Conservation (phyloP, 805 yeast genomes). For the Spathaspora gorwiae region DNA sequence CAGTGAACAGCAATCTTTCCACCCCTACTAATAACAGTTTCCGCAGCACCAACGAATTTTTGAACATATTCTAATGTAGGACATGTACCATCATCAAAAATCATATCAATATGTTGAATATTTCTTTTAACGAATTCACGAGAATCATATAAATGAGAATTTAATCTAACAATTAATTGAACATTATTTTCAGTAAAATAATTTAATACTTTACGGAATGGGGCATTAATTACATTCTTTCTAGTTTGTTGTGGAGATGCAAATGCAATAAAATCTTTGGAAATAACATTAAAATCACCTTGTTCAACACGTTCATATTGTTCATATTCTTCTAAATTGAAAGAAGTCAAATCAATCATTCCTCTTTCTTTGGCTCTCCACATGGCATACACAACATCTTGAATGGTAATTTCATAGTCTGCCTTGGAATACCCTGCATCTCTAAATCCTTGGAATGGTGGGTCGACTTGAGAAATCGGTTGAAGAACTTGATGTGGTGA, state of each 20-base stretch:
- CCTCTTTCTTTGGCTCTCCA: slow-evolving; percentile 97
- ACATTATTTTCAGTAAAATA: slow-evolving; percentile 73
- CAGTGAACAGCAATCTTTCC: slow-evolving; percentile 99
- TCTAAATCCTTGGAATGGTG: slow-evolving; percentile 91
- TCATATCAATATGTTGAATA: slow-evolving; percentile 89
- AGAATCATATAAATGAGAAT: slow-evolving; percentile 86
- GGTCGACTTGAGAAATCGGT: slow-evolving; percentile 86
- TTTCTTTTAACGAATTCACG: slow-evolving; percentile 76
- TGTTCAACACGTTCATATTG: slow-evolving; percentile 93
- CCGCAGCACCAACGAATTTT: slow-evolving; percentile 92
- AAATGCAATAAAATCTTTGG: slow-evolving; percentile 94
- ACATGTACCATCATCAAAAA: slow-evolving; percentile 97
- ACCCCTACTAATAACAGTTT: slow-evolving; percentile 75
- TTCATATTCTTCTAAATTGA: slow-evolving; percentile 91
- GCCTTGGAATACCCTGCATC: slow-evolving; percentile 98
- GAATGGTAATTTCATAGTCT: slow-evolving; percentile 88
- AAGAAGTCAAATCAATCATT: slow-evolving; percentile 77
- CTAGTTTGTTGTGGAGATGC: slow-evolving; percentile 84
- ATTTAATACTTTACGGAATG: slow-evolving; percentile 75
- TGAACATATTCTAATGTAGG: slow-evolving; percentile 92
- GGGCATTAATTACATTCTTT: slow-evolving; percentile 56
- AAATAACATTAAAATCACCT: slow-evolving; percentile 89
- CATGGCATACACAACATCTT: slow-evolving; percentile 91
- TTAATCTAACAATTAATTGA: slow-evolving; percentile 84
- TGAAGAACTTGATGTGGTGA: slow-evolving; percentile 97